These are phyloP conservation scores for Diospyros lotus DNA, from an alignment of 148 eudicot genomes.

Conservation along the genomic window DNA sequence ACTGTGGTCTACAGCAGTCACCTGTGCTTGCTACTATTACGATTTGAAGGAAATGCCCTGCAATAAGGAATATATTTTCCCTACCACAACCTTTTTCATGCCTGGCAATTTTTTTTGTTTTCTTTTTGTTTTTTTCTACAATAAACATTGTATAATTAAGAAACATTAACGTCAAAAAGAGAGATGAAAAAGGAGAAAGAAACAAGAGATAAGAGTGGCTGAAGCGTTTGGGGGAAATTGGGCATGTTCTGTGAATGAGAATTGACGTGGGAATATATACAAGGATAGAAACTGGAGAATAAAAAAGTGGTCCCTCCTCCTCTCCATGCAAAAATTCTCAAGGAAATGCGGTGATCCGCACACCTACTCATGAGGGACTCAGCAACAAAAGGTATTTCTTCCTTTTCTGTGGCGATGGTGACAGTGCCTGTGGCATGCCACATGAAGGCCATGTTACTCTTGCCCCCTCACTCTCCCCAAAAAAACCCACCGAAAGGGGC, in stretches of 20 bases:
- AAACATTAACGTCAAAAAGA: not conserved
- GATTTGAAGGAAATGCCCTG: no score
- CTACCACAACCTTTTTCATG: no score
- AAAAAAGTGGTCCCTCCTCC: constrained; percentile 20
- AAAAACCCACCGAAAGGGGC: not conserved
- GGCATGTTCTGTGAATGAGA: not conserved
- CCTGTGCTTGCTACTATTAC: no score
- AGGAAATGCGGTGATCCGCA: constrained; percentile 30
- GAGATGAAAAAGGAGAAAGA: not conserved
- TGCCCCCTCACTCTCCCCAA: constrained; percentile 23
- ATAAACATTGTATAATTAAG: no score
- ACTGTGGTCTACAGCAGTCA: no score
- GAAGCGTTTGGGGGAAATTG: no score
- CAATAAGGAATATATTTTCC: no score
- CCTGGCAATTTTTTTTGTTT: no score
- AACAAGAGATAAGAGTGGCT: not conserved
- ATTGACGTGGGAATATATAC: constrained; percentile 5
- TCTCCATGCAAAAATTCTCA: not conserved
- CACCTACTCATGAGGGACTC: not conserved
- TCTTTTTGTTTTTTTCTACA: no score
- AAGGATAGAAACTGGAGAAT: constrained; percentile 9
- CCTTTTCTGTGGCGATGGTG: constrained; percentile 28
- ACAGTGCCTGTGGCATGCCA: constrained; percentile 38
- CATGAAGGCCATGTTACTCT: constrained; percentile 81
- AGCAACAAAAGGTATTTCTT: constrained; percentile 17